These are phyloP conservation scores for Aspergillus sp. DNA, from an alignment of 2,329 filamentous ascomycete species.

Conservation along the genomic window DNA sequence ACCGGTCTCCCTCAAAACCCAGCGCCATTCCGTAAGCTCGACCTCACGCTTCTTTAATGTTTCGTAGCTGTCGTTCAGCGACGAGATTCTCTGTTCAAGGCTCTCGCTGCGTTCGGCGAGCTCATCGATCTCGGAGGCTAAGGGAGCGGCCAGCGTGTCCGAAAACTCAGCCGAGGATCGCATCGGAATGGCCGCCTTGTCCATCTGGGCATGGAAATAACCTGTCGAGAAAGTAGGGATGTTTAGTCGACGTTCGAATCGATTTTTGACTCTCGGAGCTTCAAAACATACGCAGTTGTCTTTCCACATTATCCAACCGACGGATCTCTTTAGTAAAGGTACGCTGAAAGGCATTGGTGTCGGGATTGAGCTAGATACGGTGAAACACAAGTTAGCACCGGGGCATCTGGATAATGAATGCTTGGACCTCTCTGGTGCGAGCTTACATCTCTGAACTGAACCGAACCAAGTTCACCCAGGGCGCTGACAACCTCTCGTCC, in stretches of 20 bases:
- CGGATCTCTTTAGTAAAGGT: conserved; percentile 98
- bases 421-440: background rate
- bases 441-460: conserved; percentile 95
- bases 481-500: conserved; percentile 96
- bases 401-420: background rate
- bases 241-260: background rate
- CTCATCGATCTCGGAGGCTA: conserved; percentile 94
- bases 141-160: conserved; percentile 80
- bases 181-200: conserved; percentile 82
- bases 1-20: conserved; percentile 93
- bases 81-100: conserved; percentile 85
- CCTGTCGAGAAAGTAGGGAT: conserved; percentile 51
- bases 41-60: conserved; percentile 97
- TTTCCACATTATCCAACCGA: conserved; percentile 94
- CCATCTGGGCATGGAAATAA: conserved; percentile 95
- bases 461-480: conserved; percentile 89
- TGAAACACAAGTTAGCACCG: conserved; percentile 18
- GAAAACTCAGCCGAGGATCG: conserved; percentile 88
- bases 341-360: conserved; percentile 90
- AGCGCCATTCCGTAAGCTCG: conserved; percentile 96
- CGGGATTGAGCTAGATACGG: conserved; percentile 73
- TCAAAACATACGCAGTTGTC: conserved; percentile 77
- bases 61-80: conserved; percentile 97
- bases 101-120: conserved; percentile 88
- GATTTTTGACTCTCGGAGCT: background rate